A percentile compares a stretch with the other conserved stretches of the same genome.
phyloP scores from a whole-genome alignment of 1,139 yeast genomes.

The Candida pseudoviswanathii region DNA sequence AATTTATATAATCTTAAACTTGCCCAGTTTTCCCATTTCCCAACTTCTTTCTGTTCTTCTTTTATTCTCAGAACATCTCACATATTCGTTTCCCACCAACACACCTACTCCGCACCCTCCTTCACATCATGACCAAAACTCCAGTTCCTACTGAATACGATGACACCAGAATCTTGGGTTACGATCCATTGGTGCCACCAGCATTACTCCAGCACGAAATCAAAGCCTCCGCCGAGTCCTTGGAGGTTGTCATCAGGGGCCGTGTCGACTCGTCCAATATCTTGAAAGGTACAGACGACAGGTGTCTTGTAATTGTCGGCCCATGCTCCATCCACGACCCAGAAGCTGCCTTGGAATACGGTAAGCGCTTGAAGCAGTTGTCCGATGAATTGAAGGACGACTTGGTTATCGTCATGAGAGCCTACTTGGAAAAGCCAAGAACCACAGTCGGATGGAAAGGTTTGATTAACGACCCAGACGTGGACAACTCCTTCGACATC shows the following conservation, averaged over 20 bases:
- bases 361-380: constrained; percentile 60
- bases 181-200: constrained; percentile 94
- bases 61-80: not conserved
- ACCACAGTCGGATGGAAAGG: constrained; percentile 99
- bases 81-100: not conserved
- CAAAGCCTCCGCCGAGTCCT: constrained; percentile 66
- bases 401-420: constrained; percentile 90
- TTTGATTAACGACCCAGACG: constrained; percentile 93
- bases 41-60: not conserved
- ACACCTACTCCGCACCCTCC: not conserved
- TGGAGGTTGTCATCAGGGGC: constrained; percentile 67
- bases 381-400: constrained; percentile 71
- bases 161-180: constrained; percentile 88
- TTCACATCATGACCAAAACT: constrained; percentile 38
- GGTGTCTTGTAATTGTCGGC: constrained; percentile 82
- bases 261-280: constrained; percentile 75
- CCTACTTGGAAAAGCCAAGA: constrained; percentile 96
- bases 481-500: constrained; percentile 90
- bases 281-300: constrained; percentile 75
- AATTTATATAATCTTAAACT: constrained; percentile 2
- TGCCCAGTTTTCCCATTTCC: not conserved
- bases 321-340: constrained; percentile 98
- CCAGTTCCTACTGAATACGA: constrained; percentile 76
- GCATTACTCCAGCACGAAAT: constrained; percentile 89
- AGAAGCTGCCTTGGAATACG: constrained; percentile 87